phyloP scores from a whole-genome alignment of 108 stramenopile species.

The Skeletonema potamos region DNA sequence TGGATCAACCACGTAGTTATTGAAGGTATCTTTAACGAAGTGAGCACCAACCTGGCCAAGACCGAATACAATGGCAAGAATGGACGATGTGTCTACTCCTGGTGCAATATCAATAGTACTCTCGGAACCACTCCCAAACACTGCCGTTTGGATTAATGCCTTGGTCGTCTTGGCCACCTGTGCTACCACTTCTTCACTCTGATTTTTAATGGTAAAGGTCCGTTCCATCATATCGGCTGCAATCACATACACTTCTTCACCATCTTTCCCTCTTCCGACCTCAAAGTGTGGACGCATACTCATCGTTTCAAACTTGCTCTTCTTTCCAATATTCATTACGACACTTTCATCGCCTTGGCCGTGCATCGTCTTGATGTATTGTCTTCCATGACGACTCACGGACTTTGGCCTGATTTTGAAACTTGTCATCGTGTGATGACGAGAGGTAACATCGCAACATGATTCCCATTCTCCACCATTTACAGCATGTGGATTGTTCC shows the following conservation, averaged over 20 bases:
- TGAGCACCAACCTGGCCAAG: constrained; percentile 41
- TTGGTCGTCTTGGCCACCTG: constrained; percentile 48
- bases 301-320: constrained; percentile 33
- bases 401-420: constrained; percentile 48
- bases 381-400: constrained; percentile 37
- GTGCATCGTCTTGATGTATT: constrained; percentile 43
- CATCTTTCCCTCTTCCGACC: constrained; percentile 22
- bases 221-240: constrained; percentile 50
- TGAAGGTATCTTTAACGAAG: constrained; percentile 32
- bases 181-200: constrained; percentile 37
- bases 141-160: constrained; percentile 45
- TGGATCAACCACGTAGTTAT: constrained; percentile 42
- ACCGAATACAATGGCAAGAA: constrained; percentile 45
- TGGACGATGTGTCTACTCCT: constrained; percentile 43
- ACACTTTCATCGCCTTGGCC: constrained; percentile 20
- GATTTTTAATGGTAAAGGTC: constrained; percentile 41
- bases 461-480: constrained; percentile 51
- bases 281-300: constrained; percentile 46
- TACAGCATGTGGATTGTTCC: constrained; percentile 26
- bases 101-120: constrained; percentile 54
- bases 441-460: constrained; percentile 31
- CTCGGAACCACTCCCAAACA: constrained; percentile 43
- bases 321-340: constrained; percentile 44
- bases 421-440: constrained; percentile 21
- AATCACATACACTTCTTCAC: constrained; percentile 21